Evolutionary conservation across 495 filamentous ascomycete species (phyloP).

Genomic region (Aspergillus campestris): DNA sequence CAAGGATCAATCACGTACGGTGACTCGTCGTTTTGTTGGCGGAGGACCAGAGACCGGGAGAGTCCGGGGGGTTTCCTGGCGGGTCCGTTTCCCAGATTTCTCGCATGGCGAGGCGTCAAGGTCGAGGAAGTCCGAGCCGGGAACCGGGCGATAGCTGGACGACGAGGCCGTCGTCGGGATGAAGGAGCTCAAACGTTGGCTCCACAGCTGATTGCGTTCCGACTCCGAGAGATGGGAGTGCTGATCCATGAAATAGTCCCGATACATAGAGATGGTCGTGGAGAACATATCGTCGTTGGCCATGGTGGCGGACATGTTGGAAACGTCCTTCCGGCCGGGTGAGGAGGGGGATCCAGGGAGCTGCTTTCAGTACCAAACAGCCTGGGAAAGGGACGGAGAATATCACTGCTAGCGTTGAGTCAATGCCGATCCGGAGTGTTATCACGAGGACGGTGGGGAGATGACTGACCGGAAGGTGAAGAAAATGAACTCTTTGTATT

Average conservation of each 20-base stretch:
- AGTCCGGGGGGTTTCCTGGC: conserved; percentile 40
- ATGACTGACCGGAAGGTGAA: too few relatives aligned
- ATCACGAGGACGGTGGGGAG: too few relatives aligned
- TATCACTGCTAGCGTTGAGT: too few relatives aligned
- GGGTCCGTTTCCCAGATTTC: conserved; percentile 36
- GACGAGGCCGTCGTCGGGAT: conserved; percentile 19
- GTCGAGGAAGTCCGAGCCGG: conserved; percentile 16
- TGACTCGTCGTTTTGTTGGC: conserved; percentile 41
- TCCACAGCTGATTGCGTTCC: conserved; percentile 39
- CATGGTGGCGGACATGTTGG: conserved; percentile 29
- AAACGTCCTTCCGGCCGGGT: conserved; percentile 8
- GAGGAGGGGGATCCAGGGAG: conserved; percentile 4
- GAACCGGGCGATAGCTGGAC: conserved; percentile 14
- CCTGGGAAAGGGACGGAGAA: too few relatives aligned
- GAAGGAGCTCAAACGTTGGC: conserved; percentile 33
- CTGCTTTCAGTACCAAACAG: conserved; percentile 23
- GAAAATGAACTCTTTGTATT: too few relatives aligned
- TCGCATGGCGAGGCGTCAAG: conserved; percentile 14
- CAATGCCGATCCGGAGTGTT: too few relatives aligned
- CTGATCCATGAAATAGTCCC: conserved; percentile 37
- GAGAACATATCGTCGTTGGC: conserved; percentile 39
- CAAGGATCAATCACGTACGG: conserved; percentile 40
- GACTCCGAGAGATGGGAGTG: conserved; percentile 38
- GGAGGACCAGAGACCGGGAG: conserved; percentile 35
- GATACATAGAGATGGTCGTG: conserved; percentile 38